These are phyloP conservation scores for Tothia fuscella DNA, from an alignment of 2,329 filamentous ascomycete species.

Conservation along the genomic window DNA sequence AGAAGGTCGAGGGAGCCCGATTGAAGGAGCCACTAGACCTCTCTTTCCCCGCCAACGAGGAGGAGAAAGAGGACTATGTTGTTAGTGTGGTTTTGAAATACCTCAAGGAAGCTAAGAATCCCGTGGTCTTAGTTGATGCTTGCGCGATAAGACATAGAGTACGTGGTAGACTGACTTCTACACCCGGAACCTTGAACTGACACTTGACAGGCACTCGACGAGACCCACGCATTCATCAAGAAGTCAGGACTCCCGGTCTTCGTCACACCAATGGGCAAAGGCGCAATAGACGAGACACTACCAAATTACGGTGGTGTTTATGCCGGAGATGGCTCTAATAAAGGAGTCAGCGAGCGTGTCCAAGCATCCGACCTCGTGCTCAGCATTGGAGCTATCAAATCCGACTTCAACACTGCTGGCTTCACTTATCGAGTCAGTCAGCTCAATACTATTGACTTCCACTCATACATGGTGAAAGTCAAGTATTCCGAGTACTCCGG, in stretches of 20 bases:
- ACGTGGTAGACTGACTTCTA: not conserved
- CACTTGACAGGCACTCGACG: conserved; percentile 42
- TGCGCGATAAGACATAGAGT: conserved; percentile 64
- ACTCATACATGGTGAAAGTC: conserved; percentile 61
- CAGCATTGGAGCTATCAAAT: conserved; percentile 57
- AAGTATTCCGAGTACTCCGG: conserved; percentile 69
- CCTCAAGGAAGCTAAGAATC: conserved; percentile 59
- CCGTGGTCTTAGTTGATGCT: conserved; percentile 71
- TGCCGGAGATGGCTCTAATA: conserved; percentile 62
- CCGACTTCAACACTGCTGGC: conserved; percentile 71
- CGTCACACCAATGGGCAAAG: conserved; percentile 84
- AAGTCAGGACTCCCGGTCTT: conserved; percentile 70
- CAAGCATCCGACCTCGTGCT: conserved; percentile 61
- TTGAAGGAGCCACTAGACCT: conserved; percentile 62
- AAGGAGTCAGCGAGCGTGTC: conserved; percentile 50
- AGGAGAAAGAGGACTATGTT: conserved; percentile 67
- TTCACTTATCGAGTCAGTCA: conserved; percentile 71
- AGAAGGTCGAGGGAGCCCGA: conserved; percentile 62
- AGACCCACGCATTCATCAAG: conserved; percentile 60
- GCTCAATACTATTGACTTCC: conserved; percentile 69
- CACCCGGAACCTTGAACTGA: not conserved
- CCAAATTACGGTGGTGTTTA: conserved; percentile 76
- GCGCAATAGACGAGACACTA: conserved; percentile 65
- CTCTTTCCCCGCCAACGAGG: conserved; percentile 50
- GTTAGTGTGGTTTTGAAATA: conserved; percentile 66